phyloP scores from a whole-genome alignment of 2,329 filamentous ascomycete genomes.

The Alternaria hordeiaustralica region DNA sequence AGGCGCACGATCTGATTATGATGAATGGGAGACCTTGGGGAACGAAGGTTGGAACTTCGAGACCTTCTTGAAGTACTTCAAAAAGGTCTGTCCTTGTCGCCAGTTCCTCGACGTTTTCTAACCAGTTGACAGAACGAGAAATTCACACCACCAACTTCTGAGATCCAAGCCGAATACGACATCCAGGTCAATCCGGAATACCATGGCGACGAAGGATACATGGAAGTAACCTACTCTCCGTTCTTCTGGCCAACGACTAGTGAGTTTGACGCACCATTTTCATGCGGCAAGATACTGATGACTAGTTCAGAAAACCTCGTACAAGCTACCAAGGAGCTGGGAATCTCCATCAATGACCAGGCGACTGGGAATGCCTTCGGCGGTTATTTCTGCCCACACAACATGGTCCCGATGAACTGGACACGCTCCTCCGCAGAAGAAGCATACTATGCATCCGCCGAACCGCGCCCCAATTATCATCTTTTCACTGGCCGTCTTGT shows the following conservation, averaged over 20 bases:
- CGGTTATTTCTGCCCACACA: constrained; percentile 30
- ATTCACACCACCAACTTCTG: constrained; percentile 23
- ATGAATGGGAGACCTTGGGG: constrained; percentile 36
- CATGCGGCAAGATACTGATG: neutral
- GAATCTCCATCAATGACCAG: constrained; percentile 27
- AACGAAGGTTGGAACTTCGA: constrained; percentile 38
- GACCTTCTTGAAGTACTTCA: constrained; percentile 34
- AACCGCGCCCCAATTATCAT: constrained; percentile 25
- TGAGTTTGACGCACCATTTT: constrained; percentile 4
- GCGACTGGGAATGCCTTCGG: constrained; percentile 28
- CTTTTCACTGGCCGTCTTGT: constrained; percentile 25
- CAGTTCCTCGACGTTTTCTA: neutral
- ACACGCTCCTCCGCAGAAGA: constrained; percentile 29
- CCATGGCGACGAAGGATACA: constrained; percentile 24
- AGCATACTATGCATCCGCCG: constrained; percentile 27
- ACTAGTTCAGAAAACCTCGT: constrained; percentile 23
- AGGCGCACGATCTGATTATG: constrained; percentile 37
- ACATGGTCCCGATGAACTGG: constrained; percentile 16
- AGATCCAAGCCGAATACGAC: constrained; percentile 27
- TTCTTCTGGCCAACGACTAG: constrained; percentile 32
- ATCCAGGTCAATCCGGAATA: constrained; percentile 21
- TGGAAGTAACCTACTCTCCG: constrained; percentile 26
- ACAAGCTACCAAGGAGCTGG: constrained; percentile 20
- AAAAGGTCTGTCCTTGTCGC: constrained; percentile 17
- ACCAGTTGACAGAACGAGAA: constrained; percentile 24